phyloP scores from a whole-genome alignment of 495 filamentous ascomycete genomes.

The Filosporella fistucella region DNA sequence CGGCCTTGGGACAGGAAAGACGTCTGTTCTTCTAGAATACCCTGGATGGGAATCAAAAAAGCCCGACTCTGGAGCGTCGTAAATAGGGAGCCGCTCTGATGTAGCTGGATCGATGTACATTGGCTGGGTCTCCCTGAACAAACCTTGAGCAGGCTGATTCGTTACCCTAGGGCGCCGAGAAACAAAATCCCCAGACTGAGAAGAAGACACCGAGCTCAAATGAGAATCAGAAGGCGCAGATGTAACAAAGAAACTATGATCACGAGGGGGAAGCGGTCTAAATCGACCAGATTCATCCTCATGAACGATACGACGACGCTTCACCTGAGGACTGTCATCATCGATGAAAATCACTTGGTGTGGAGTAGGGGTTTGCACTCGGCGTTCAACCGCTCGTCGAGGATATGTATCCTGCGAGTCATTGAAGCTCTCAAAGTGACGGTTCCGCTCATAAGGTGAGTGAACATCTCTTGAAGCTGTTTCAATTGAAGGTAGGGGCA shows the following conservation, averaged over 20 bases:
- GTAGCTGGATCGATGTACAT: constrained; percentile 10
- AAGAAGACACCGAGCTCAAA: constrained; percentile 17
- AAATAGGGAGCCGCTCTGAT: constrained; percentile 18
- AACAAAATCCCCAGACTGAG: constrained; percentile 15
- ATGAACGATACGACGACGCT: constrained; percentile 22
- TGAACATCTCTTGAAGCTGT: constrained; percentile 25
- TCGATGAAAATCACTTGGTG: constrained; percentile 19
- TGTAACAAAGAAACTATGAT: constrained; percentile 11
- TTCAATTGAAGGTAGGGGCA: constrained; percentile 38
- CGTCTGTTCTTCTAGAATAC: constrained; percentile 11
- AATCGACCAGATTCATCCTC: constrained; percentile 20
- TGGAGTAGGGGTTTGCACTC: constrained; percentile 8
- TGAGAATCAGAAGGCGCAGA: constrained; percentile 20
- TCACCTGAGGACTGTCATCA: constrained; percentile 21
- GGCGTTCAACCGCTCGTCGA: constrained; percentile 11
- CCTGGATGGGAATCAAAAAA: constrained; percentile 7
- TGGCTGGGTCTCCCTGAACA: constrained; percentile 10
- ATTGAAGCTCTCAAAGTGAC: too few relatives aligned
- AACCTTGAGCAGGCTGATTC: constrained; percentile 20
- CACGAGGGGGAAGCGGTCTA: constrained; percentile 16
- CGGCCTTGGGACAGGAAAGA: not conserved
- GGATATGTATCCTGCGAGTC: constrained; percentile 16
- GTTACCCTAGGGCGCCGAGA: constrained; percentile 4
- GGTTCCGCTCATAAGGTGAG: constrained; percentile 3
- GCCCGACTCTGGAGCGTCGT: constrained; percentile 15